Evolutionary conservation across 148 eudicot species (phyloP).

Genomic region (Camellia sinensis): DNA sequence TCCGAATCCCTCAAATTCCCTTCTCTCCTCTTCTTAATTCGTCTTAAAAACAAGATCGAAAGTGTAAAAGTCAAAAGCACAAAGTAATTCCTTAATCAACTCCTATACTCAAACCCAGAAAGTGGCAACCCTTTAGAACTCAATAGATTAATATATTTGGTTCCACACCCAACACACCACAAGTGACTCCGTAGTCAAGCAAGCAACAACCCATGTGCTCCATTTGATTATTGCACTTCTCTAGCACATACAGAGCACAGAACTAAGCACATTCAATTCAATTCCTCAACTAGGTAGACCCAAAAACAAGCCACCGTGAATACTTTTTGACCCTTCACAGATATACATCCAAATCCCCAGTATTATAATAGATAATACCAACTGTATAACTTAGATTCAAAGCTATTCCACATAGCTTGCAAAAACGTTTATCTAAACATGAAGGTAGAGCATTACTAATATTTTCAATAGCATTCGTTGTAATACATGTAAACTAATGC

Average conservation of each 20-base stretch:
- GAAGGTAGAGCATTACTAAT: slow-evolving; percentile 6
- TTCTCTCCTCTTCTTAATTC: background rate
- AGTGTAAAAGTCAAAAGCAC: background rate
- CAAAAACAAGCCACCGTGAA: slow-evolving; percentile 11
- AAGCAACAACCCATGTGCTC: slow-evolving; percentile 25
- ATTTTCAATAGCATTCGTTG: background rate
- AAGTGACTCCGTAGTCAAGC: slow-evolving; percentile 11
- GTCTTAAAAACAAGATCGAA: background rate
- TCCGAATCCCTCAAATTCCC: background rate
- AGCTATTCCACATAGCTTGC: background rate
- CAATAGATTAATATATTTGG: background rate
- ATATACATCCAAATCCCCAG: background rate
- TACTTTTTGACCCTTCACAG: slow-evolving; percentile 7
- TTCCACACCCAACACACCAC: slow-evolving; percentile 6
- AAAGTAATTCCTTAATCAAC: background rate
- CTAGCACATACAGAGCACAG: background rate
- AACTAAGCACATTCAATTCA: slow-evolving; percentile 1
- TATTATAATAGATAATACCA: background rate
- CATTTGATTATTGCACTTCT: slow-evolving; percentile 18
- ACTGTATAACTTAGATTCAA: slow-evolving; percentile 3
- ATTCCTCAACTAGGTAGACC: slow-evolving; percentile 5
- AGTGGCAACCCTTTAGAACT: slow-evolving; percentile 1
- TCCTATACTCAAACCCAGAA: slow-evolving; percentile 5
- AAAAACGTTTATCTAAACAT: background rate
- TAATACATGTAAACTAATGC: background rate